phyloP scores from a whole-genome alignment of 2,329 filamentous ascomycete species.

The Scortechinia acanthostroma region DNA sequence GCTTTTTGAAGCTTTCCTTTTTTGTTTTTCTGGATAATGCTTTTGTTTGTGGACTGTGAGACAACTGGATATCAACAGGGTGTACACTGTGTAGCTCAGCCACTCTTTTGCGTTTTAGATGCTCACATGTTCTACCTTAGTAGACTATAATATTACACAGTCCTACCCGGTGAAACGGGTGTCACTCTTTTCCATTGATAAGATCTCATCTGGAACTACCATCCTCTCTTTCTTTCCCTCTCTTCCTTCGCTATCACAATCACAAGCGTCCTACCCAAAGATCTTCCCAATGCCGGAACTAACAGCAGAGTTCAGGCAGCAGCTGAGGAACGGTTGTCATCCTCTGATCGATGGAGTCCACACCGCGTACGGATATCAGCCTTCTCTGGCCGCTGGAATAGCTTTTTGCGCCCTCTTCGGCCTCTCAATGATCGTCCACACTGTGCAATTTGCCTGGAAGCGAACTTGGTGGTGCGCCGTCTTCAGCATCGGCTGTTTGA shows the following conservation, averaged over 20 bases:
- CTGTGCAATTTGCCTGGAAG: slow-evolving; percentile 8
- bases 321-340: background rate
- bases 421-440: slow-evolving; percentile 12
- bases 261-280: background rate
- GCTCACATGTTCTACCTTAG: too few species aligned
- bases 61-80: too few species aligned
- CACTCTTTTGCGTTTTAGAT: too few species aligned
- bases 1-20: too few species aligned
- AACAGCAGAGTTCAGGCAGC: background rate
- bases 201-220: background rate
- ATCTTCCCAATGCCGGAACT: background rate
- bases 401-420: slow-evolving; percentile 12
- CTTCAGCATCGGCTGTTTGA: slow-evolving; percentile 12
- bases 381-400: slow-evolving; percentile 13
- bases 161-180: background rate
- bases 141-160: too few species aligned
- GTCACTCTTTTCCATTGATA: background rate
- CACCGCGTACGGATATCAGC: slow-evolving; percentile 12
- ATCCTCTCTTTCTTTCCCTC: background rate
- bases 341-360: background rate
- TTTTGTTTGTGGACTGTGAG: too few species aligned
- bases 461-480: slow-evolving; percentile 11
- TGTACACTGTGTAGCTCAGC: too few species aligned
- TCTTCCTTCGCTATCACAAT: background rate
- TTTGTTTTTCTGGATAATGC: too few species aligned